Evolutionary conservation across 352 stramenopile species (phyloP).

Genomic region (Globisporangium rhizosaccharum): DNA sequence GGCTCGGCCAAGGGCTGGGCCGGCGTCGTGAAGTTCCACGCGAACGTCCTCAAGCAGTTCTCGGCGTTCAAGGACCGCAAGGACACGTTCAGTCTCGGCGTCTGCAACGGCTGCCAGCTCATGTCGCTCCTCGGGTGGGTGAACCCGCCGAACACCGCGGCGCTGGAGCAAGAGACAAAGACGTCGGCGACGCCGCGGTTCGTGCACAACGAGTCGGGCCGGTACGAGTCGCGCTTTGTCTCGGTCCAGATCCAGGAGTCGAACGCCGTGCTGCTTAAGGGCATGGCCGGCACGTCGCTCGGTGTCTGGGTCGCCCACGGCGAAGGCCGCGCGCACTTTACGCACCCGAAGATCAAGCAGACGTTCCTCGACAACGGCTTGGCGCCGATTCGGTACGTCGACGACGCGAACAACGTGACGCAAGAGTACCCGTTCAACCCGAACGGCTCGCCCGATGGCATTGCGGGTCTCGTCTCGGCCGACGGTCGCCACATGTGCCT

Average conservation of each 20-base stretch:
- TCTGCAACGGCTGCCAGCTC: slow-evolving; percentile 99
- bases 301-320: slow-evolving; percentile 97
- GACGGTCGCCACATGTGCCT: slow-evolving; percentile 98
- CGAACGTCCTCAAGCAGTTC: slow-evolving; percentile 95
- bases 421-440: slow-evolving; percentile 99
- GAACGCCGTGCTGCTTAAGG: slow-evolving; percentile 95
- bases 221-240: slow-evolving; percentile 97
- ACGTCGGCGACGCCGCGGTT: slow-evolving; percentile 88
- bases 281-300: slow-evolving; percentile 96
- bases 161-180: slow-evolving; percentile 49
- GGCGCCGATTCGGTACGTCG: slow-evolving; percentile 96
- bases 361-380: slow-evolving; percentile 88
- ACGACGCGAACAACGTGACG: slow-evolving; percentile 93
- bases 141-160: slow-evolving; percentile 45
- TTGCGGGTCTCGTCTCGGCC: slow-evolving; percentile 95
- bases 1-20: slow-evolving; percentile 99
- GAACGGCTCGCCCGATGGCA: slow-evolving; percentile 96
- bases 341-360: slow-evolving; percentile 87
- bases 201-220: slow-evolving; percentile 95
- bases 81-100: slow-evolving; percentile 98
- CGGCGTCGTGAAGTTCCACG: slow-evolving; percentile 97
- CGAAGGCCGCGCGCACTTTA: slow-evolving; percentile 95
- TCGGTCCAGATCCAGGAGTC: slow-evolving; percentile 95
- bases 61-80: slow-evolving; percentile 91
- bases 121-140: slow-evolving; percentile 99